Conservation (phyloP, 2,329 filamentous ascomycete genomes). For the Phialocephala subalpina region DNA sequence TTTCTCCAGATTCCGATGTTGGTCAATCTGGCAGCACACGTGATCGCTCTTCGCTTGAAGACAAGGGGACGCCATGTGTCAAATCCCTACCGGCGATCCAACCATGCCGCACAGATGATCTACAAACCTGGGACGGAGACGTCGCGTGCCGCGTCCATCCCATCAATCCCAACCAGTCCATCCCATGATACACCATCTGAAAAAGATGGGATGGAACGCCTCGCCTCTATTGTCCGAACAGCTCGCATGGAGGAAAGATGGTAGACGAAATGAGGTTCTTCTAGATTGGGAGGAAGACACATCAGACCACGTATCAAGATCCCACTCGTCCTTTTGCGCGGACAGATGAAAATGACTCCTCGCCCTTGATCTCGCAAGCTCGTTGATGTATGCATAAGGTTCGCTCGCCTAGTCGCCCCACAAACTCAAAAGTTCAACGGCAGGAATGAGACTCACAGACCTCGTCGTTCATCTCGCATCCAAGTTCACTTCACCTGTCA, state of each 20-base stretch:
- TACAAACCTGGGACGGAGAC: background rate
- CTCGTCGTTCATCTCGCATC: background rate
- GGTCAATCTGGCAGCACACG: background rate
- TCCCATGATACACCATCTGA: background rate
- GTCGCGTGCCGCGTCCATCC: slow-evolving; percentile 3
- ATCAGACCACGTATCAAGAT: background rate
- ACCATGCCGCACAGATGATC: background rate
- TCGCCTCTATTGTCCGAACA: background rate
- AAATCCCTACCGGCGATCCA: slow-evolving; percentile 1
- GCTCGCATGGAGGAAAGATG: background rate
- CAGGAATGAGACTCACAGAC: slow-evolving; percentile 13
- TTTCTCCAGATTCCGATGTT: no score
- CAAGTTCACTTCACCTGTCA: background rate
- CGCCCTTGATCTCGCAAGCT: background rate
- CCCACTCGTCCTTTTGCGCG: background rate
- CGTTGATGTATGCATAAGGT: background rate
- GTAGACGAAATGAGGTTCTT: background rate
- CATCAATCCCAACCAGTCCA: no score
- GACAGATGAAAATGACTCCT: background rate
- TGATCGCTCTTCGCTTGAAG: slow-evolving; percentile 1
- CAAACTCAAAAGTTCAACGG: background rate
- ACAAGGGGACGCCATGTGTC: background rate
- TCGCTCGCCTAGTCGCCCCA: slow-evolving; percentile 2
- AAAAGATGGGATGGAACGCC: background rate
- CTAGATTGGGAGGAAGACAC: background rate